Percentiles rank a stretch among this genome's conserved stretches.
Conservation (phyloP, 2,329 filamentous ascomycete genomes). For the Penicillium sp. region DNA sequence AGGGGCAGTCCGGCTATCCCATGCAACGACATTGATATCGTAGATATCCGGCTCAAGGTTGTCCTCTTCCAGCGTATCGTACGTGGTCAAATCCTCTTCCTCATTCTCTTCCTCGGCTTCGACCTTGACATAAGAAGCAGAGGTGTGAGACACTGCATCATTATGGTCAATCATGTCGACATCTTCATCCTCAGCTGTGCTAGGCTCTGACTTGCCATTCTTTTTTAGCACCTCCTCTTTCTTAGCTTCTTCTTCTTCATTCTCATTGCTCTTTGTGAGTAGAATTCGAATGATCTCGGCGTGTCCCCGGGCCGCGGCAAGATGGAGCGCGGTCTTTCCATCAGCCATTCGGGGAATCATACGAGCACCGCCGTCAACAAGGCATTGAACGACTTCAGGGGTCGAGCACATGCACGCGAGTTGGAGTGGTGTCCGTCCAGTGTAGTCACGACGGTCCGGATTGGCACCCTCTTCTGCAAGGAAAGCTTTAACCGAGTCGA, state of each 20-base stretch:
- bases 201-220: neutral
- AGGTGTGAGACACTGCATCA: slow-evolving; percentile 52
- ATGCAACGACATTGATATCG: slow-evolving; percentile 73
- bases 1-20: slow-evolving; percentile 72
- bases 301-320: slow-evolving; percentile 70
- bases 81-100: slow-evolving; percentile 35
- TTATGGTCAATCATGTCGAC: slow-evolving; percentile 36
- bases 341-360: slow-evolving; percentile 73
- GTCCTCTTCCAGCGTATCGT: slow-evolving; percentile 50
- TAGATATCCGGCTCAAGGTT: slow-evolving; percentile 74
- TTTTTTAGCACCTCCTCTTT: slow-evolving; percentile 24
- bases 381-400: slow-evolving; percentile 64
- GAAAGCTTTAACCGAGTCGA: slow-evolving; percentile 70
- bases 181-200: slow-evolving; percentile 24
- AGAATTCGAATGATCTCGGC: slow-evolving; percentile 68
- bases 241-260: slow-evolving; percentile 59
- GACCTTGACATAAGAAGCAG: slow-evolving; percentile 74
- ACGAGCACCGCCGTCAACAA: slow-evolving; percentile 70
- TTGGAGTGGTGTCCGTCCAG: slow-evolving; percentile 74
- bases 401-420: slow-evolving; percentile 69
- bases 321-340: slow-evolving; percentile 76
- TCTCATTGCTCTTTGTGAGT: slow-evolving; percentile 63
- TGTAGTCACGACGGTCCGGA: slow-evolving; percentile 72
- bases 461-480: slow-evolving; percentile 65
- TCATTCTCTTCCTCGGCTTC: slow-evolving; percentile 36